These are phyloP conservation scores for Carex sylvatica DNA, from an alignment of 202 grass and related monocot species.

Conservation along the genomic window DNA sequence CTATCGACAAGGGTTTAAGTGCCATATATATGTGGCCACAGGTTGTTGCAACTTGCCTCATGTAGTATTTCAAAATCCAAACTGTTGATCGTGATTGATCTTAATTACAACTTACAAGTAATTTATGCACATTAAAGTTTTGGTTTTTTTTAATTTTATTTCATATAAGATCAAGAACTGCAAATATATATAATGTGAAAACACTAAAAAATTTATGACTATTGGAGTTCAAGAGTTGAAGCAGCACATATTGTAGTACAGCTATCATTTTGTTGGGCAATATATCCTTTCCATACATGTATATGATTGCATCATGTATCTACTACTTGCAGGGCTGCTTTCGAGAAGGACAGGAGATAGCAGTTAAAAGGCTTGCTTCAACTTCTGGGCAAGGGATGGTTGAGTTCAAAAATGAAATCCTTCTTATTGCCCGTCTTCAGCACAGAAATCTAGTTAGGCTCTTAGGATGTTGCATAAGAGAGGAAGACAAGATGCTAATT, in stretches of 20 bases:
- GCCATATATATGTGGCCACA: background rate
- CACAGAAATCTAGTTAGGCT: constrained; percentile 8
- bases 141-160: too few relatives aligned
- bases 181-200: background rate
- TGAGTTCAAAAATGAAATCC: constrained; percentile 13
- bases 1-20: background rate
- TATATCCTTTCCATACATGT: background rate
- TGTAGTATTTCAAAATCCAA: too few relatives aligned
- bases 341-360: background rate
- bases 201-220: background rate
- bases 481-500: constrained; percentile 8
- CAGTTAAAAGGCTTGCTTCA: constrained; percentile 5
- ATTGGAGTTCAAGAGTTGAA: background rate
- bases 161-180: background rate
- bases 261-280: background rate
- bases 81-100: too few relatives aligned
- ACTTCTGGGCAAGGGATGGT: background rate
- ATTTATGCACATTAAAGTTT: too few relatives aligned
- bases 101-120: too few relatives aligned
- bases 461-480: constrained; percentile 1
- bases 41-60: background rate
- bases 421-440: constrained; percentile 1
- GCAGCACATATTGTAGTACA: background rate
- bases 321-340: background rate
- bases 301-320: background rate